A percentile compares a stretch with the other conserved stretches of the same genome.
Evolutionary conservation across 306 rosid genomes (phyloP).

Genomic region (Medicago arabica): DNA sequence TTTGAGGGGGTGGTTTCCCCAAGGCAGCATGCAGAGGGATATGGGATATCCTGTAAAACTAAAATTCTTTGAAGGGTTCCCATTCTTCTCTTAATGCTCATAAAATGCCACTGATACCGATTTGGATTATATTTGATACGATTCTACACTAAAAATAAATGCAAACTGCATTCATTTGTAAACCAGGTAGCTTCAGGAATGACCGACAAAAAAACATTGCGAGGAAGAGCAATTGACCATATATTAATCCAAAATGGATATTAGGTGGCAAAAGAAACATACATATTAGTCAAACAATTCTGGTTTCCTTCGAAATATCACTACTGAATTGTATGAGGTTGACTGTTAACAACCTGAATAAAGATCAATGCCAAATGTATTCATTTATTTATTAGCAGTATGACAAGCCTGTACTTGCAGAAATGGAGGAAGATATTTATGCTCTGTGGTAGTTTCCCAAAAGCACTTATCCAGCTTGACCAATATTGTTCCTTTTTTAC

Average conservation of each 20-base stretch:
- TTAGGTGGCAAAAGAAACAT: constrained; percentile 4
- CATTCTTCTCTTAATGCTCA: neutral
- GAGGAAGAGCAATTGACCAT: constrained; percentile 34
- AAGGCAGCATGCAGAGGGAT: constrained; percentile 13
- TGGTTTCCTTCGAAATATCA: constrained; percentile 15
- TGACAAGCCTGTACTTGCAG: constrained; percentile 23
- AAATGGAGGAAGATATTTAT: constrained; percentile 21
- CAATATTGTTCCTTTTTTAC: neutral
- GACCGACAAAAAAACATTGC: neutral
- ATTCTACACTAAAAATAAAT: constrained; percentile 20
- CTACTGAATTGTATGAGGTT: constrained; percentile 31
- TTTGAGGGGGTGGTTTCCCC: constrained; percentile 25
- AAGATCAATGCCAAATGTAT: constrained; percentile 1
- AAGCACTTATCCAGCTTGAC: constrained; percentile 2
- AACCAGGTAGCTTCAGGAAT: neutral
- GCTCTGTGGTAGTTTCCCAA: constrained; percentile 10
- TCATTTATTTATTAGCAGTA: constrained; percentile 8
- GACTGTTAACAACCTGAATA: constrained; percentile 10
- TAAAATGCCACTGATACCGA: constrained; percentile 2
- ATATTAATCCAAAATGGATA: neutral
- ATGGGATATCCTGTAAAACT: constrained; percentile 25
- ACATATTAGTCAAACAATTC: neutral
- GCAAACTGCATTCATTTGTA: neutral
- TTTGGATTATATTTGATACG: constrained; percentile 10
- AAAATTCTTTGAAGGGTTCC: constrained; percentile 12